Percentiles rank a stretch among this genome's conserved stretches.
phyloP scores from a whole-genome alignment of 140 eudicot species.

The Oenanthe javanica region DNA sequence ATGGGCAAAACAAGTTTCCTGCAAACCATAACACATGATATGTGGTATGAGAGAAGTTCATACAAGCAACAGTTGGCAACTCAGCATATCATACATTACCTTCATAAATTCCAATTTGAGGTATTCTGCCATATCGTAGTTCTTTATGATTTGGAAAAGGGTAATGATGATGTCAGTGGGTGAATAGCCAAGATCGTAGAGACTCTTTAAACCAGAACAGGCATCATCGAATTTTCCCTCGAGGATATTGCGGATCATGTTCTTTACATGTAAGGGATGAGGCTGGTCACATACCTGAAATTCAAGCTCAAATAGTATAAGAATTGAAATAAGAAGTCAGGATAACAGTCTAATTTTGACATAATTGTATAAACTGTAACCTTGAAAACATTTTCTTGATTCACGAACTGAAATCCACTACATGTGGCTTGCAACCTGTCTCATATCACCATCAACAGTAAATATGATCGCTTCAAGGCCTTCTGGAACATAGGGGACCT shows the following conservation, averaged over 20 bases:
- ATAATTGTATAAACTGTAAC: conserved; percentile 20
- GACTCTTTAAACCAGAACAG: conserved; percentile 83
- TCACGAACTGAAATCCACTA: conserved; percentile 91
- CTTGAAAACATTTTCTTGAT: conserved; percentile 98
- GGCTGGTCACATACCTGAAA: conserved; percentile 98
- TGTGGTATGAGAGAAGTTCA: no score
- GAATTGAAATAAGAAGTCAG: background rate
- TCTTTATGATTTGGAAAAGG: conserved; percentile 89
- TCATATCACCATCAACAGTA: conserved; percentile 99
- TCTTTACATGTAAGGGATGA: conserved; percentile 94
- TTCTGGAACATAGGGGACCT: conserved; percentile 88
- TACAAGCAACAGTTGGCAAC: background rate
- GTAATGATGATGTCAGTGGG: conserved; percentile 99
- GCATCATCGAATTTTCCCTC: conserved; percentile 97
- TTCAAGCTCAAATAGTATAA: conserved; percentile 5
- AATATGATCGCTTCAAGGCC: conserved; percentile 95
- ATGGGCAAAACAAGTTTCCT: conserved; percentile 99
- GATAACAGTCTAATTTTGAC: background rate
- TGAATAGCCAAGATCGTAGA: conserved; percentile 92
- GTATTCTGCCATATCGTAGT: conserved; percentile 94
- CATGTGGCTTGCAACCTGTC: conserved; percentile 95
- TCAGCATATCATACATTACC: conserved; percentile 29
- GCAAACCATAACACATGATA: background rate
- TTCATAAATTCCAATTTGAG: conserved; percentile 94
- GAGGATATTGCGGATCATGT: conserved; percentile 75